These are phyloP conservation scores for Epichloe aotearoae DNA, from an alignment of 2,329 filamentous ascomycete species.

Conservation along the genomic window DNA sequence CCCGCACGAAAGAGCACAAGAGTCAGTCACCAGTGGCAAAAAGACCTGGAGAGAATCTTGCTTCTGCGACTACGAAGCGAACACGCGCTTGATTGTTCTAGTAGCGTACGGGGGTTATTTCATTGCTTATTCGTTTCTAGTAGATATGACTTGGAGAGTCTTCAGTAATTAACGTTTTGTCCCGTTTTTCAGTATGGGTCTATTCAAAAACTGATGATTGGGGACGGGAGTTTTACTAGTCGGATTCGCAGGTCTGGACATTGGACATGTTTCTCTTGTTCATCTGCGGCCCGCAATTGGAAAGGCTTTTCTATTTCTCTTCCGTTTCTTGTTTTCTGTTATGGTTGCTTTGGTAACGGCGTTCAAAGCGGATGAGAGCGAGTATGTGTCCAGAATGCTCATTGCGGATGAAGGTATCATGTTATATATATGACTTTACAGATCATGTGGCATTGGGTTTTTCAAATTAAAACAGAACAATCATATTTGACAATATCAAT, in stretches of 20 bases:
- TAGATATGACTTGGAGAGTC: background rate
- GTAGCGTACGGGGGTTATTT: background rate
- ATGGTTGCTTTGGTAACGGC: background rate
- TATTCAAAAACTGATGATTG: background rate
- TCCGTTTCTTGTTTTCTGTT: background rate
- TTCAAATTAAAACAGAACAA: background rate
- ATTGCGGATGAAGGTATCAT: constrained; percentile 1
- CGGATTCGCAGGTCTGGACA: background rate
- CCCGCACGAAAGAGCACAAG: constrained; percentile 45
- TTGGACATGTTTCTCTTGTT: background rate
- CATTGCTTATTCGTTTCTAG: constrained; percentile 1
- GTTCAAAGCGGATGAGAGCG: constrained; percentile 2
- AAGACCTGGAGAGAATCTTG: constrained; percentile 23
- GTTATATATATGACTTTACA: constrained; percentile 4
- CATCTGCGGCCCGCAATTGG: background rate
- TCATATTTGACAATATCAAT: background rate
- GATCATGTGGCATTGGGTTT: constrained; percentile 4
- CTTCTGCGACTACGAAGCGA: constrained; percentile 21
- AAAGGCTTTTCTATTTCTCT: background rate
- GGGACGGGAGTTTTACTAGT: constrained; percentile 1
- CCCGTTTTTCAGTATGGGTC: background rate
- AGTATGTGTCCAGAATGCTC: constrained; percentile 2
- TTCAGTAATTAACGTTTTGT: background rate
- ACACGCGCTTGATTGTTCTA: constrained; percentile 17
- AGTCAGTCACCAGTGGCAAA: constrained; percentile 32